Evolutionary conservation across 306 rosid species (phyloP).

Genomic region (Cotoneaster glaucophyllus): DNA sequence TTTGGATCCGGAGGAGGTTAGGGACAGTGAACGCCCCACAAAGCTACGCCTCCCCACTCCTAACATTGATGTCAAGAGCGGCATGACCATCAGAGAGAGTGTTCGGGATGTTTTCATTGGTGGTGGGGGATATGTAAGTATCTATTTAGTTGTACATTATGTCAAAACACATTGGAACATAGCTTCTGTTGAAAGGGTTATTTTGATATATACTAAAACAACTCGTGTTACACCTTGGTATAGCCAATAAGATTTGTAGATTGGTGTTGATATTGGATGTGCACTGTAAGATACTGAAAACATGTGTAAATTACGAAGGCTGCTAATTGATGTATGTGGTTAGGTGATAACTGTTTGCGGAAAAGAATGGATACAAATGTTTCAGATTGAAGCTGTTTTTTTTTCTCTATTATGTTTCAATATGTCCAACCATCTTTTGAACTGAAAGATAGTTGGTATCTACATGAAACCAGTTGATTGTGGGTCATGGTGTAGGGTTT

Average conservation of each 20-base stretch:
- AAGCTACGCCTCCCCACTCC: constrained; percentile 90
- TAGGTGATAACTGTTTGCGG: background rate
- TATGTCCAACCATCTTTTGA: background rate
- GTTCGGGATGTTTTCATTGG: constrained; percentile 90
- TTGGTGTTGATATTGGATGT: background rate
- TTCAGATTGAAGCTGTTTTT: background rate
- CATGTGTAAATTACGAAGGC: background rate
- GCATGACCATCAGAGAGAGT: constrained; percentile 93
- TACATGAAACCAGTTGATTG: background rate
- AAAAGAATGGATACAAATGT: background rate
- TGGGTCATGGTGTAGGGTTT: background rate
- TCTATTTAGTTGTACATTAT: constrained; percentile 7
- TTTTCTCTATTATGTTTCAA: background rate
- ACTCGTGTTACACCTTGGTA: background rate
- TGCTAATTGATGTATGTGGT: background rate
- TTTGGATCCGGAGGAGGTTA: constrained; percentile 94
- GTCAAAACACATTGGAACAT: background rate
- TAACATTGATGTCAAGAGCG: constrained; percentile 55
- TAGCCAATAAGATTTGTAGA: background rate
- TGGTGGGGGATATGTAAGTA: constrained; percentile 88
- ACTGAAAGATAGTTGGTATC: background rate
- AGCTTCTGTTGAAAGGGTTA: background rate
- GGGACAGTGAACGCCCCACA: constrained; percentile 97
- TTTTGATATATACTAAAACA: background rate
- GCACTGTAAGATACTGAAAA: background rate